Evolutionary conservation across 2,329 filamentous ascomycete species (phyloP), one percentile per base, ranked within the genome.

Genomic region (Diaporthe velutina): DNA sequence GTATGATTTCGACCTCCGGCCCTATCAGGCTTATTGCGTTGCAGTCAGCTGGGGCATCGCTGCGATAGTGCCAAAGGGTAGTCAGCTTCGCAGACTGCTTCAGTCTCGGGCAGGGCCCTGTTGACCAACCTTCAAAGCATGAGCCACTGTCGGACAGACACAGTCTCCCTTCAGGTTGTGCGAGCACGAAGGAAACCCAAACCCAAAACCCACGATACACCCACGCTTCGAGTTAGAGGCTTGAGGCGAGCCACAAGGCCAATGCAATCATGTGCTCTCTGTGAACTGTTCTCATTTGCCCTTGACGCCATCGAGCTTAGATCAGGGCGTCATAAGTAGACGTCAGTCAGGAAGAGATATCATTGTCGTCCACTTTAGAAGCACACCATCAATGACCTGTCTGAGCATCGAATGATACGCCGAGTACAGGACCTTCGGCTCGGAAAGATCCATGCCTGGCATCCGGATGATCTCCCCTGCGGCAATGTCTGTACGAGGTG

Each of bases 381-480:
- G 35, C 30, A 42, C 45, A 64, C 52, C 50, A 60, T 45, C 22
- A 28, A 17, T 19, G 42, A 40, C 68, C 55, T 66, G 48, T 55
- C 25, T 48, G 30, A 38, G 64, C 55, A 67, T 9, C 54, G 52
- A 73, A 58, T 75, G 64, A 57, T 57, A 64, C 48, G 61, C 50
- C 35, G 54, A 33, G 30, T 40, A 38, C 25, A 70, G 35, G 12
- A 45, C n/a, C 38, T 42, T 60, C 55, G 71, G 71, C 61, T 74
- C 67, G 71, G 74, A 64, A 73, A 68, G 64, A 75, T 75, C 74
- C 48, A 73, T 70, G 71, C 40, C 61, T 70, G 35, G 48, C 40
- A 52, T n/a, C 64, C 45, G 64, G 71, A 50, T 57, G 64, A 73
- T 73, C 61, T 58, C 64, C 70, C 42, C 25, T 60, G 70, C 48